Evolutionary conservation across 2,329 filamentous ascomycete species (phyloP).

Genomic region (Fusarium virguliforme): DNA sequence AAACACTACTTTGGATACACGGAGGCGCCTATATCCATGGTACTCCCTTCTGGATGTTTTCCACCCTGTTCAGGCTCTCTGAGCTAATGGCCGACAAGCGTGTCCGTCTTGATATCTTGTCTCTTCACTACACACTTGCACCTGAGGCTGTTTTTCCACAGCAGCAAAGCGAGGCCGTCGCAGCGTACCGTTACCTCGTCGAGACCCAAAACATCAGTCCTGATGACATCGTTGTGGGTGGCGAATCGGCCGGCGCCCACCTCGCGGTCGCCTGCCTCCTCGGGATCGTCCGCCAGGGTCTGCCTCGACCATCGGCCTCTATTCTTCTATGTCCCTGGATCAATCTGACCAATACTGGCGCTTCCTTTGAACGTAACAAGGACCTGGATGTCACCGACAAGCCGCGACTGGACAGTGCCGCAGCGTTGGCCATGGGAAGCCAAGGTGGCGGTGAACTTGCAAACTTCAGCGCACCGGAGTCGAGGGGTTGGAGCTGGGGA

Average conservation of each 20-base stretch:
- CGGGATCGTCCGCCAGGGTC: constrained; percentile 1
- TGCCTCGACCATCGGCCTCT: constrained; percentile 4
- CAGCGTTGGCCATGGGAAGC: constrained; percentile 2
- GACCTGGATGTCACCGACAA: constrained; percentile 16
- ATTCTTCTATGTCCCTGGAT: constrained; percentile 15
- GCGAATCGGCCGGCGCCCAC: constrained; percentile 21
- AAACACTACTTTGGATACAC: constrained; percentile 22
- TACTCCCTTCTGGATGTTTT: constrained; percentile 23
- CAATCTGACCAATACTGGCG: constrained; percentile 14
- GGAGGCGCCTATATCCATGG: constrained; percentile 16
- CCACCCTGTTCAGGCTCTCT: constrained; percentile 16
- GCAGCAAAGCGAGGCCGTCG: constrained; percentile 14
- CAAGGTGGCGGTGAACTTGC: not conserved
- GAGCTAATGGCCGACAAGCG: constrained; percentile 16
- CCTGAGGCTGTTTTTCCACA: constrained; percentile 11
- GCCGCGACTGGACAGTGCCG: not conserved
- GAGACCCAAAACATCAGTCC: constrained; percentile 2
- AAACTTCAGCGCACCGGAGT: not conserved
- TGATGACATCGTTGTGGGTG: constrained; percentile 7
- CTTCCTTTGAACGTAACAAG: constrained; percentile 22
- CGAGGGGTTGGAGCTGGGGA: constrained; percentile 3
- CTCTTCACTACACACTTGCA: constrained; percentile 15
- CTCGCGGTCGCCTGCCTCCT: constrained; percentile 13
- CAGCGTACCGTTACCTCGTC: constrained; percentile 18
- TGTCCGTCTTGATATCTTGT: constrained; percentile 14